These are phyloP conservation scores for Mortierella sp. DNA, from an alignment of 371 early-diverging fungal species.

Conservation along the genomic window DNA sequence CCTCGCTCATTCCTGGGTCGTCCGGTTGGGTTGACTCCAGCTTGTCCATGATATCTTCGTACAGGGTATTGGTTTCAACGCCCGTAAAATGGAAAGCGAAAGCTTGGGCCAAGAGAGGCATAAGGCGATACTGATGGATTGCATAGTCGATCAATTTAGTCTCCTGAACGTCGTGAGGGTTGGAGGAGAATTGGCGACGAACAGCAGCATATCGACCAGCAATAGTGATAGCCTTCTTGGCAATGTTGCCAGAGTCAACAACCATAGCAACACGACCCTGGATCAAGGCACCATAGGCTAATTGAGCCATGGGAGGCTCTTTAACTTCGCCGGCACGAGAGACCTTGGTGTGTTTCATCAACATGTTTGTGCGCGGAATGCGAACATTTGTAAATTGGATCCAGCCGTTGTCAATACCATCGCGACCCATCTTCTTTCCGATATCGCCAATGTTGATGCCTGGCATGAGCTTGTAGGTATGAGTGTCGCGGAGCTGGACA, in stretches of 20 bases:
- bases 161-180: slow-evolving; percentile 66
- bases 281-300: slow-evolving; percentile 90
- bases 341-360: slow-evolving; percentile 95
- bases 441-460: slow-evolving; percentile 80
- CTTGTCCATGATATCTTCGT: slow-evolving; percentile 79
- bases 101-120: slow-evolving; percentile 91
- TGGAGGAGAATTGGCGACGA: slow-evolving; percentile 86
- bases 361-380: slow-evolving; percentile 85
- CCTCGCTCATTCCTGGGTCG: slow-evolving; percentile 73
- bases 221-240: slow-evolving; percentile 92
- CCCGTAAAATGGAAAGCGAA: slow-evolving; percentile 95
- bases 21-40: slow-evolving; percentile 76
- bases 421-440: slow-evolving; percentile 85
- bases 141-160: slow-evolving; percentile 93
- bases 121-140: slow-evolving; percentile 92
- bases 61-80: slow-evolving; percentile 83
- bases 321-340: slow-evolving; percentile 79
- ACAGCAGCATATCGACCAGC: slow-evolving; percentile 93
- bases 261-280: slow-evolving; percentile 95
- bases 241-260: slow-evolving; percentile 86
- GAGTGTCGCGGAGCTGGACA: slow-evolving; percentile 74
- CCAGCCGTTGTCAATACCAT: slow-evolving; percentile 89
- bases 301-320: slow-evolving; percentile 75
- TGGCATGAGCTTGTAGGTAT: slow-evolving; percentile 67
- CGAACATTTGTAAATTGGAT: slow-evolving; percentile 87